A percentile compares a stretch with the other conserved stretches of the same genome.
Evolutionary conservation across 805 yeast species (phyloP).

Genomic region (Schwanniomyces polymorphus): DNA sequence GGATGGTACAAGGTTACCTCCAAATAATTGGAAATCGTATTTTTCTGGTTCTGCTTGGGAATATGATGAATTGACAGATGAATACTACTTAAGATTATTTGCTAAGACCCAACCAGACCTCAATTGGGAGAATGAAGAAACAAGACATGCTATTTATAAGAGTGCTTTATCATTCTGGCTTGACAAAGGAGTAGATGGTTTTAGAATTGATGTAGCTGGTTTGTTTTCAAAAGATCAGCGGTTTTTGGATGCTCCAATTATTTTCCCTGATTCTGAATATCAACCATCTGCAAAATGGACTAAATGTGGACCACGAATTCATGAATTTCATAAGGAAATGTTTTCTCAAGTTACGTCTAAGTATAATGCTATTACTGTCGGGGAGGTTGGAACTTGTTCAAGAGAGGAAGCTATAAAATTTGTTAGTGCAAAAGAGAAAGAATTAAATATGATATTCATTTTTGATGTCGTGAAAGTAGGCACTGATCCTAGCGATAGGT

Average conservation of each 20-base stretch:
- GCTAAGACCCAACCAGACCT: slow-evolving; percentile 58
- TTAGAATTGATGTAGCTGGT: no score
- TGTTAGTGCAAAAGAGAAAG: slow-evolving; percentile 38
- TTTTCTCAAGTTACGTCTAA: slow-evolving; percentile 38
- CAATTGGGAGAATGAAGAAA: slow-evolving; percentile 56
- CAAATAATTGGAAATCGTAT: no score
- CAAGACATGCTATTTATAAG: slow-evolving; percentile 40
- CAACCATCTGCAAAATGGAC: slow-evolving; percentile 37
- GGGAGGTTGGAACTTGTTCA: slow-evolving; percentile 50
- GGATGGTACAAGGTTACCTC: no score
- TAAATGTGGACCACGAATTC: slow-evolving; percentile 54
- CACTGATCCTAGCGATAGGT: slow-evolving; percentile 32
- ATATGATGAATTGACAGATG: slow-evolving; percentile 46
- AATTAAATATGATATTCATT: slow-evolving; percentile 37
- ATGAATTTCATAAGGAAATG: slow-evolving; percentile 58
- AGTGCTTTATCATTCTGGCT: slow-evolving; percentile 54
- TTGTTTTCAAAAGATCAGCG: slow-evolving; percentile 49
- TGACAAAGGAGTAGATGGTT: slow-evolving; percentile 56
- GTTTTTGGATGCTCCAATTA: slow-evolving; percentile 50
- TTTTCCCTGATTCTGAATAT: slow-evolving; percentile 36
- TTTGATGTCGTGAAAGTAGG: slow-evolving; percentile 40
- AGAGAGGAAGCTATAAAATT: slow-evolving; percentile 44
- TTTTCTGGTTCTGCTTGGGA: no score
- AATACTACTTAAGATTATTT: slow-evolving; percentile 55
- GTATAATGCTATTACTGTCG: slow-evolving; percentile 57